Percentiles rank a stretch among this genome's conserved stretches.
Conservation (phyloP, 2,329 filamentous ascomycete species). For the Aspergillus pseudoglaucus region DNA sequence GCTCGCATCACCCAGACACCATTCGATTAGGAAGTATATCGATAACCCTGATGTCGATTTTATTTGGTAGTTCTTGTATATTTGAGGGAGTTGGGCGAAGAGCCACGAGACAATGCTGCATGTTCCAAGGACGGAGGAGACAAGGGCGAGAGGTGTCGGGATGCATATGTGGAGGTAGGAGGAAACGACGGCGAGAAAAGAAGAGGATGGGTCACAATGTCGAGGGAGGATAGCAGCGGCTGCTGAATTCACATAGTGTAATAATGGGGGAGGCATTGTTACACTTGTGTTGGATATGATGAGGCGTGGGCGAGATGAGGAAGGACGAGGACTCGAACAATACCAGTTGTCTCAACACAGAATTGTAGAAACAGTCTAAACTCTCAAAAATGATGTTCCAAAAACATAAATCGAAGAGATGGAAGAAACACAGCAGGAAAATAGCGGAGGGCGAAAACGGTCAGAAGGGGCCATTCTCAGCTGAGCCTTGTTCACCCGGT, state of each 20-base stretch:
- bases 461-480: neutral
- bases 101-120: slow-evolving; percentile 62
- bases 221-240: slow-evolving; percentile 40
- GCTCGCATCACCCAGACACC: slow-evolving; percentile 58
- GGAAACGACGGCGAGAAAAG: slow-evolving; percentile 53
- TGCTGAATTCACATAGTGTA: slow-evolving; percentile 18
- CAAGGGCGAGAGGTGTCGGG: slow-evolving; percentile 56
- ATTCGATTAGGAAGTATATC: slow-evolving; percentile 59
- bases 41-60: slow-evolving; percentile 60
- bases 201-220: slow-evolving; percentile 55
- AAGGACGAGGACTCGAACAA: neutral
- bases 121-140: slow-evolving; percentile 55
- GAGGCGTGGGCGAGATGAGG: neutral
- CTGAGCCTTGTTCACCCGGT: neutral
- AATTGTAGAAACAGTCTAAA: neutral
- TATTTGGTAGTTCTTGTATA: slow-evolving; percentile 60
- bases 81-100: slow-evolving; percentile 63
- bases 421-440: neutral
- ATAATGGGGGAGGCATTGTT: slow-evolving; percentile 26
- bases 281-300: neutral
- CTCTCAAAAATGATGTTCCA: too few species aligned
- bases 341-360: neutral
- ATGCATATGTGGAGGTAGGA: slow-evolving; percentile 56
- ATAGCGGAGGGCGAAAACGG: neutral
- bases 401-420: neutral